These are phyloP conservation scores for Lipomyces yarrowii DNA, from an alignment of 1,139 yeast genomes.

Conservation along the genomic window DNA sequence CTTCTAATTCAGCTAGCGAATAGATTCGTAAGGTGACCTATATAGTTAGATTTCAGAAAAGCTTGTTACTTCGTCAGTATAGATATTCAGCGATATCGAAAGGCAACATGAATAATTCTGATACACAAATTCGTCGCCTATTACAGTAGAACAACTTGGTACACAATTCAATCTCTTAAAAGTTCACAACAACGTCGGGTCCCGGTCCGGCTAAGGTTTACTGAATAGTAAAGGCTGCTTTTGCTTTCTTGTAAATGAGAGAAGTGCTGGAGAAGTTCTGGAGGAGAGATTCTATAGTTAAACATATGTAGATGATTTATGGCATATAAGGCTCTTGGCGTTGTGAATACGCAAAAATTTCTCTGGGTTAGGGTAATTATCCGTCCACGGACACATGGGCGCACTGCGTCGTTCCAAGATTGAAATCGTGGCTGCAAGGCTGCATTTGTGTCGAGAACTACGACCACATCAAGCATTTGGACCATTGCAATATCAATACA, in stretches of 20 bases:
- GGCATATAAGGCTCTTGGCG: neutral
- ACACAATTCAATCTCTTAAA: neutral
- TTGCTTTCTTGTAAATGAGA: neutral
- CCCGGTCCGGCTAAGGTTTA: neutral
- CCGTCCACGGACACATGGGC: neutral
- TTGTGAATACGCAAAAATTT: neutral
- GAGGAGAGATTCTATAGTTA: neutral
- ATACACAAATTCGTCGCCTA: neutral
- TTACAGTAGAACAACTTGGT: neutral
- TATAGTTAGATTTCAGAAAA: neutral
- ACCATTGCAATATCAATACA: neutral
- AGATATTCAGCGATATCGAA: neutral
- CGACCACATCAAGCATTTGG: neutral
- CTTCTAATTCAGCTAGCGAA: neutral
- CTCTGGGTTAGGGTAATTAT: no score
- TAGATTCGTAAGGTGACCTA: neutral
- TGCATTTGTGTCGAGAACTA: neutral
- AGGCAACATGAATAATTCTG: neutral
- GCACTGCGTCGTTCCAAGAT: neutral
- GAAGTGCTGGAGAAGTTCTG: neutral
- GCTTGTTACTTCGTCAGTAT: neutral
- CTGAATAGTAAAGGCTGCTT: neutral
- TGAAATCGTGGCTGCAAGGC: neutral
- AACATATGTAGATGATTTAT: no score
- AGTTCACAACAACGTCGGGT: neutral